Conservation (phyloP, 2,329 filamentous ascomycete genomes). For the Cercospora sp. region DNA sequence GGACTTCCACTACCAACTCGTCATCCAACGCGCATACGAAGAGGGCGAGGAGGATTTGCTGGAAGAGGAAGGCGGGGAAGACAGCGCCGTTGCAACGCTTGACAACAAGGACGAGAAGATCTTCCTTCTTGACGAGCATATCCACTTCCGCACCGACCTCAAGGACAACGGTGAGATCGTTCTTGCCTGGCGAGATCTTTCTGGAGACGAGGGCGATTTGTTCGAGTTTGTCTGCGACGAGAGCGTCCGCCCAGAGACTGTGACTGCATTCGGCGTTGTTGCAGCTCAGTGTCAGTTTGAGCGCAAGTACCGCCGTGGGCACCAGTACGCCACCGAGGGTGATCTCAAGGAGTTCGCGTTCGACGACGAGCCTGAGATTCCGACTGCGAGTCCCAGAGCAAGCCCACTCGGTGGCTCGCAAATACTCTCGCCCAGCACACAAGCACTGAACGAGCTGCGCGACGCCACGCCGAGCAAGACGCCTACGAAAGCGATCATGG, state of each 20-base stretch:
- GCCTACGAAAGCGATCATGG: slow-evolving; percentile 31
- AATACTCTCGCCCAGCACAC: slow-evolving; percentile 37
- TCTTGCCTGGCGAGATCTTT: slow-evolving; percentile 91
- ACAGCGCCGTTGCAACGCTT: slow-evolving; percentile 62
- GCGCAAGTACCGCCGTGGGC: slow-evolving; percentile 80
- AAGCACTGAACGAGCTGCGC: slow-evolving; percentile 34
- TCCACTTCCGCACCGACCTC: slow-evolving; percentile 83
- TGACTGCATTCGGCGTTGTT: slow-evolving; percentile 76
- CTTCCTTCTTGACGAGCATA: slow-evolving; percentile 87
- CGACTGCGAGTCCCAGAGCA: slow-evolving; percentile 58
- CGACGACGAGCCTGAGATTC: slow-evolving; percentile 60
- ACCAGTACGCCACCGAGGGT: slow-evolving; percentile 75
- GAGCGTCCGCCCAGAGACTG: slow-evolving; percentile 67
- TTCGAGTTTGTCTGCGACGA: slow-evolving; percentile 96
- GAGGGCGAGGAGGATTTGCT: slow-evolving; percentile 93
- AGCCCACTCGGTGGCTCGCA: slow-evolving; percentile 44
- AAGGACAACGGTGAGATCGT: slow-evolving; percentile 79
- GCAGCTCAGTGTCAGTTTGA: slow-evolving; percentile 97
- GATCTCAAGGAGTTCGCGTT: slow-evolving; percentile 86
- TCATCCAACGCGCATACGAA: slow-evolving; percentile 93
- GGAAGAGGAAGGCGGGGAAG: slow-evolving; percentile 82
- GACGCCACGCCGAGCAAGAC: slow-evolving; percentile 31
- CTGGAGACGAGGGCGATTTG: slow-evolving; percentile 89
- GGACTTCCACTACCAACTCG: slow-evolving; percentile 95
- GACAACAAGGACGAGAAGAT: slow-evolving; percentile 97